Evolutionary conservation across 306 rosid species (phyloP), one percentile per base, ranked within the genome.

Genomic region (Carpinus viminea): DNA sequence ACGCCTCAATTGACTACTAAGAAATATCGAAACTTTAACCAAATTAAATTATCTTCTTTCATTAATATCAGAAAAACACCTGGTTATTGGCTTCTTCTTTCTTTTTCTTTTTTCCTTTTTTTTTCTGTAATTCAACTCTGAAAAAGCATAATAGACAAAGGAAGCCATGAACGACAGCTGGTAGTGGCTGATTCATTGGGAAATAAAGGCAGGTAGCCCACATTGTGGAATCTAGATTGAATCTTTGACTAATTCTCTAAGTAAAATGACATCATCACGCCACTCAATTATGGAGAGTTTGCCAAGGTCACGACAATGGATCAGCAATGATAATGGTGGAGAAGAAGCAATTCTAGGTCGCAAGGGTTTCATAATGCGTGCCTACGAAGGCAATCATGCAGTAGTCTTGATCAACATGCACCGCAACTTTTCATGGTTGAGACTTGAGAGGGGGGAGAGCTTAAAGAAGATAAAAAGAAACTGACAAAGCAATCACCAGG

Each of bases 161-260:
- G 8, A 66, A 17, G 12, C 11, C 16, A 3, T 36, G 0, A n/a
- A 17, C 13, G 74, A 68, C 9, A 2, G 15, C 72, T 66, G 28
- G 1, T 20, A 57, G 80, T 36, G 24, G 64, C 12, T 28, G 20
- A 61, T 45, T 83, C 61, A 59, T 70, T 55, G 75, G 75, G 46
- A 71, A 28, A 59, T 26, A 76, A 86, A 81, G 82, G 72, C 68
- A 57, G 82, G 68, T 62, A 57, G 45, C 54, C 74, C 70, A 6
- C 54, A 12, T 2, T 52, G 36, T 57, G 66, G 85, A 26, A 71
- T 79, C 79, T 75, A 61, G 17, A 66, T 4, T 64, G 78, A 82
- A 84, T 79, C 81, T 77, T 89, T 83, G 86, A 87, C 88, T 17
- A 24, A 71, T 15, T 24, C 52, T 24, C 21, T n/a, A 12, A 12